phyloP scores from a whole-genome alignment of 1,139 yeast genomes.

The Saccharomycopsis phalli region DNA sequence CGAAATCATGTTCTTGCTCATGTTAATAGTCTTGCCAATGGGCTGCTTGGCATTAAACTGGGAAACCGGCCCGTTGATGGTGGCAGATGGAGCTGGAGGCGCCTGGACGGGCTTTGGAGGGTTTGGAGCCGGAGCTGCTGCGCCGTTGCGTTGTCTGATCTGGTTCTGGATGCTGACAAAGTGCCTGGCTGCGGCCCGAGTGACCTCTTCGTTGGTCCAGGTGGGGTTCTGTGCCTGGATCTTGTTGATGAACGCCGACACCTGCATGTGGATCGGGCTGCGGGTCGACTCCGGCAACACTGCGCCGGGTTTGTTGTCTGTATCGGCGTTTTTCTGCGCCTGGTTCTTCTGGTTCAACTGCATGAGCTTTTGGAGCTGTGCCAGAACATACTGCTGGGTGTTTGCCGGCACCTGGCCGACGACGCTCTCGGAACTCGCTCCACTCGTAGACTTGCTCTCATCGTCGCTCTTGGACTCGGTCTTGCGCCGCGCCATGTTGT shows the following conservation, averaged over 20 bases:
- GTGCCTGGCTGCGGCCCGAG: conserved; percentile 21
- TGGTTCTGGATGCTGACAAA: conserved; percentile 20
- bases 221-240: conserved; percentile 64
- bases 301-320: conserved; percentile 40
- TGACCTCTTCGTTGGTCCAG: conserved; percentile 61
- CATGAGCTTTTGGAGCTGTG: conserved; percentile 26
- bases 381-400: conserved; percentile 22
- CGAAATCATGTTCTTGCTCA: conserved; percentile 15
- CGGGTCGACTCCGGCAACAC: not conserved
- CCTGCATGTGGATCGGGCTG: conserved; percentile 35
- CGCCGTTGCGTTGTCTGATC: conserved; percentile 25
- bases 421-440: conserved; percentile 9
- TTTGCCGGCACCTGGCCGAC: conserved; percentile 19
- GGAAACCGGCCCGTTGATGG: not conserved
- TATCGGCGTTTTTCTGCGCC: conserved; percentile 24
- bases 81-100: not conserved
- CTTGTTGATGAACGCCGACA: conserved; percentile 59
- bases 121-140: conserved; percentile 24
- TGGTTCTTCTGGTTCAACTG: conserved; percentile 25
- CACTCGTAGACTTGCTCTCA: conserved; percentile 12
- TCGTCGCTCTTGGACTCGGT: conserved; percentile 9
- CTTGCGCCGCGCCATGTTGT: conserved; percentile 28
- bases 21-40: conserved; percentile 14
- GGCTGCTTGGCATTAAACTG: conserved; percentile 10
- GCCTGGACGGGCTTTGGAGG: conserved; percentile 21